phyloP scores from a whole-genome alignment of 176 grass and related monocot species.

The Urochloa ruziziensis region DNA sequence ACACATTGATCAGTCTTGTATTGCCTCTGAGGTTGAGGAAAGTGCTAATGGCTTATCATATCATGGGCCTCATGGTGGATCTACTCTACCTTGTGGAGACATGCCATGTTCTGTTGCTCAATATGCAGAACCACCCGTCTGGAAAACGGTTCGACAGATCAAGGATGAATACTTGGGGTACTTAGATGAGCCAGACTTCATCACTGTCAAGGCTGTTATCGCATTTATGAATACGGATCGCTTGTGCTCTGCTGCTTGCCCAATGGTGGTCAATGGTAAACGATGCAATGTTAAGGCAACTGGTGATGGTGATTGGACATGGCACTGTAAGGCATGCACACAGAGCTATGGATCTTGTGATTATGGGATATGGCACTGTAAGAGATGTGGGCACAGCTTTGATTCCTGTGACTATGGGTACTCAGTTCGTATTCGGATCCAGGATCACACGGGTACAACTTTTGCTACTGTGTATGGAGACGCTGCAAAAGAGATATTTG shows the following conservation, averaged over 20 bases:
- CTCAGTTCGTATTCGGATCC: constrained; percentile 48
- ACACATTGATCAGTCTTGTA: neutral
- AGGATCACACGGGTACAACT: constrained; percentile 63
- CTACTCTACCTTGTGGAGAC: neutral
- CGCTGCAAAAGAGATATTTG: constrained; percentile 54
- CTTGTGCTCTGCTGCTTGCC: constrained; percentile 66
- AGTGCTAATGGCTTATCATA: neutral
- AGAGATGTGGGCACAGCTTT: constrained; percentile 44
- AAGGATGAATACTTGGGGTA: constrained; percentile 65
- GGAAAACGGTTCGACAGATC: constrained; percentile 66
- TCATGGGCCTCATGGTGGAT: neutral
- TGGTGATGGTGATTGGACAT: constrained; percentile 58
- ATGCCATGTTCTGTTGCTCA: constrained; percentile 11
- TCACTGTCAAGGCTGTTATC: constrained; percentile 59
- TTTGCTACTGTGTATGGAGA: constrained; percentile 62
- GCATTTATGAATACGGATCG: constrained; percentile 27
- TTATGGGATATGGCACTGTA: constrained; percentile 55
- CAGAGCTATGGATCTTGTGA: constrained; percentile 19
- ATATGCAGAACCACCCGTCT: constrained; percentile 31
- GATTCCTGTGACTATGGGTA: constrained; percentile 60
- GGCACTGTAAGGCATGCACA: constrained; percentile 60
- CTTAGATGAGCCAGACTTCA: constrained; percentile 59
- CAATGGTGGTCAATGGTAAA: constrained; percentile 38
- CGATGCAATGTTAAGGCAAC: constrained; percentile 65
- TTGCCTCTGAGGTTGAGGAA: neutral